Percentiles rank a stretch among this genome's conserved stretches.
Conservation (phyloP, 352 stramenopile genomes). For the Pythium biforme region DNA sequence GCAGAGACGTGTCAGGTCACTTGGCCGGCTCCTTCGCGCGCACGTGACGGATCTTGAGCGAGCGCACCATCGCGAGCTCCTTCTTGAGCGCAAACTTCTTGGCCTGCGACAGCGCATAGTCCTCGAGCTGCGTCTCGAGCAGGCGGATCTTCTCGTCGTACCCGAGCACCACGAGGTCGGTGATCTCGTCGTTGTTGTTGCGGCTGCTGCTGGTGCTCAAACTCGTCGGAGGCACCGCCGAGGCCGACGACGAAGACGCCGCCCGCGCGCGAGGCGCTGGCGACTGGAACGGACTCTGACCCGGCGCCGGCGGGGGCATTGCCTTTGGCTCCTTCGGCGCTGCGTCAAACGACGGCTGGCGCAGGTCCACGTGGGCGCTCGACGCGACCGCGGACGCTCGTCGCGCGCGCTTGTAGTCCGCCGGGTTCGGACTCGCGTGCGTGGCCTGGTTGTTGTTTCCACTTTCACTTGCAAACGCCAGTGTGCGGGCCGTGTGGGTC, state of each 20-base stretch:
- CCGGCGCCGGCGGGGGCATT: background rate
- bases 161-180: constrained; percentile 13
- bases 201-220: background rate
- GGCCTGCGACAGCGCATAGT: constrained; percentile 64
- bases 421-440: constrained; percentile 28
- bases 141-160: constrained; percentile 36
- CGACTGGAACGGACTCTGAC: background rate
- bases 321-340: background rate
- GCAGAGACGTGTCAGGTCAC: constrained; percentile 2
- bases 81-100: constrained; percentile 81
- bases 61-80: constrained; percentile 72
- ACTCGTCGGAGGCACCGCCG: too few relatives aligned
- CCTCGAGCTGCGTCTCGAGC: constrained; percentile 58
- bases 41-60: constrained; percentile 60
- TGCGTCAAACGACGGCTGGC: constrained; percentile 18
- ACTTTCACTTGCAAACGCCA: background rate
- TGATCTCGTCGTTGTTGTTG: background rate
- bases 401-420: constrained; percentile 32
- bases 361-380: constrained; percentile 24
- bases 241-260: background rate
- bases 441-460: constrained; percentile 19
- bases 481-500: background rate
- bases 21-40: constrained; percentile 24
- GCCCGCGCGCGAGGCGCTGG: background rate
- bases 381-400: constrained; percentile 12